A percentile compares a stretch with the other conserved stretches of the same genome.
These are phyloP conservation scores for Bipolaris gigantea DNA, from an alignment of 2,329 filamentous ascomycete genomes.

Conservation along the genomic window DNA sequence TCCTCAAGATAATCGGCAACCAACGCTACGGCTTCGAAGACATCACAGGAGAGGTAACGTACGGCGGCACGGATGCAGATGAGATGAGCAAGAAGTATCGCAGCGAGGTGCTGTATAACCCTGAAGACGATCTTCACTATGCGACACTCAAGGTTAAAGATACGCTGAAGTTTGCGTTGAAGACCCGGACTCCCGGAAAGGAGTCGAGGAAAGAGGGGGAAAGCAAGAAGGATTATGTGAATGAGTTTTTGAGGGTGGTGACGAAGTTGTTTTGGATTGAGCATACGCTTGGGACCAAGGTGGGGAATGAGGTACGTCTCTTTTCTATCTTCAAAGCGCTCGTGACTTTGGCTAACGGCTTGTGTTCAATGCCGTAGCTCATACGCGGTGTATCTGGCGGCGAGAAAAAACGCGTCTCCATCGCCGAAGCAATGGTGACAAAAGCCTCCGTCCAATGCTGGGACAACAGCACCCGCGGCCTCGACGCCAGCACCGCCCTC, in stretches of 20 bases:
- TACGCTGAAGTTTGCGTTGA: conserved; percentile 72
- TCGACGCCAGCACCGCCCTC: conserved; percentile 73
- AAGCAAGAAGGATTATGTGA: conserved; percentile 60
- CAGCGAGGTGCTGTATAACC: conserved; percentile 71
- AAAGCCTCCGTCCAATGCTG: conserved; percentile 45
- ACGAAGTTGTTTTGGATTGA: conserved; percentile 73
- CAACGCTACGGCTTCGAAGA: conserved; percentile 61
- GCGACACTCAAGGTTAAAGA: conserved; percentile 75
- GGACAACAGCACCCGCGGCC: conserved; percentile 69
- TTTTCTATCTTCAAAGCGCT: too few species aligned
- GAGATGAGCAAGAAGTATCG: conserved; percentile 62
- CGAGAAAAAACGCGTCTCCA: conserved; percentile 54
- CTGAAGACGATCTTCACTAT: conserved; percentile 77
- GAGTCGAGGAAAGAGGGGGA: conserved; percentile 63
- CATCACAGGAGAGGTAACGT: conserved; percentile 57
- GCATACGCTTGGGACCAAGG: conserved; percentile 72
- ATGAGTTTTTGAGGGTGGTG: conserved; percentile 66
- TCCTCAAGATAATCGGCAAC: conserved; percentile 71
- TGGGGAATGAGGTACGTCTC: conserved; percentile 63
- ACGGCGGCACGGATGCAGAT: conserved; percentile 59
- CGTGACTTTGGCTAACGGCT: not conserved
- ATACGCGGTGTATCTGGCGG: conserved; percentile 63
- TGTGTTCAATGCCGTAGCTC: conserved; percentile 41
- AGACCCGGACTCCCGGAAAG: conserved; percentile 67
- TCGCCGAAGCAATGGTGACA: conserved; percentile 54